Evolutionary conservation across 208 protist species (phyloP).

Genomic region (Tritrichomonas musculus): DNA sequence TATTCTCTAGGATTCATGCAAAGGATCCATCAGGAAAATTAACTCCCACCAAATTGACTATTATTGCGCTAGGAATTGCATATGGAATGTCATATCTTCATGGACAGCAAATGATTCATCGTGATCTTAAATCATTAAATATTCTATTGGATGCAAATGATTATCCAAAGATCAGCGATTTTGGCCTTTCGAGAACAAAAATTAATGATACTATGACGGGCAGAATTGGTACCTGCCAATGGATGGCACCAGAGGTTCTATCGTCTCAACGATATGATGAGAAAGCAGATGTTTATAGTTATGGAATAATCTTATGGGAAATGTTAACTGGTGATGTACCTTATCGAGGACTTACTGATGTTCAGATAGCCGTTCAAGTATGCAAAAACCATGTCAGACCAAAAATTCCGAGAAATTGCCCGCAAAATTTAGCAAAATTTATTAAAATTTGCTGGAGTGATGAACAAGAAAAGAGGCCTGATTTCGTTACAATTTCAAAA

Average conservation of each 20-base stretch:
- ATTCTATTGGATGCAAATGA: neutral
- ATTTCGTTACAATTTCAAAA: neutral
- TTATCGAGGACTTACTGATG: neutral
- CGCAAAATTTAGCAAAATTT: neutral
- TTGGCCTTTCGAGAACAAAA: neutral
- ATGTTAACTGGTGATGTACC: constrained; percentile 26
- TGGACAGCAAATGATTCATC: constrained; percentile 27
- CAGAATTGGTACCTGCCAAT: constrained; percentile 12
- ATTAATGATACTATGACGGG: neutral
- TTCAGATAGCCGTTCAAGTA: neutral
- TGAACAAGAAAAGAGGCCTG: neutral
- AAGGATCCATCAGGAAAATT: neutral
- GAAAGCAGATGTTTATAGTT: constrained; percentile 33
- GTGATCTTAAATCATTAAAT: constrained; percentile 34
- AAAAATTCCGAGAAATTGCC: constrained; percentile 19
- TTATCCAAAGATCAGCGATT: constrained; percentile 14
- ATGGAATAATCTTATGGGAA: constrained; percentile 27
- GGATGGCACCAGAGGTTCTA: constrained; percentile 27
- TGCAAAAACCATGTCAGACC: neutral
- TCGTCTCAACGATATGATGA: constrained; percentile 8
- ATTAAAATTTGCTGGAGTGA: neutral
- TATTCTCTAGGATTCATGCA: neutral
- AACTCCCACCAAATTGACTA: neutral
- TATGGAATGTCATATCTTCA: neutral
- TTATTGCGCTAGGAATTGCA: neutral